These are phyloP conservation scores for Syncephalastrum racemosum DNA, from an alignment of 371 early-diverging fungal species.

Conservation along the genomic window DNA sequence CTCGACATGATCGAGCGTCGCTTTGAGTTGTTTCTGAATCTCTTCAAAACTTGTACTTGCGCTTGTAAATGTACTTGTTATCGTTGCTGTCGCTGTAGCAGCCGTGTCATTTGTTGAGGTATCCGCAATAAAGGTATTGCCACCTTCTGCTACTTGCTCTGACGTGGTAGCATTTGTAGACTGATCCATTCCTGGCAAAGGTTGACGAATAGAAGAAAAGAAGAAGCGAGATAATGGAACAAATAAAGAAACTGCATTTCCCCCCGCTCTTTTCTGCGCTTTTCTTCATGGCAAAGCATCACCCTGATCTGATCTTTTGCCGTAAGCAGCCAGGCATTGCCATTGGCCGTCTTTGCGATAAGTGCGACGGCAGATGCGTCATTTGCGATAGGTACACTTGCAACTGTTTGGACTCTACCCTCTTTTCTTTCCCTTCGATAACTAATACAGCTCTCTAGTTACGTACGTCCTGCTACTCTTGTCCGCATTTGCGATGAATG, in stretches of 20 bases:
- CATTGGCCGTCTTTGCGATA: constrained; percentile 94
- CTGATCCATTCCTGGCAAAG: no score
- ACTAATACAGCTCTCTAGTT: constrained; percentile 28
- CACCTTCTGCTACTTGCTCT: no score
- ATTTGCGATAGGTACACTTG: constrained; percentile 86
- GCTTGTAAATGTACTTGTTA: constrained; percentile 3
- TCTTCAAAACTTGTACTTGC: constrained; percentile 54
- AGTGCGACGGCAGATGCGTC: constrained; percentile 93
- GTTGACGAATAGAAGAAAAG: no score
- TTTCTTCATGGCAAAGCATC: constrained; percentile 77
- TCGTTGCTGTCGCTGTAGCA: constrained; percentile 8
- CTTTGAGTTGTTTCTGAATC: constrained; percentile 71
- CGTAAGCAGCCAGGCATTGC: constrained; percentile 95
- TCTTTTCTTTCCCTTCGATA: not conserved
- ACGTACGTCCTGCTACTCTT: constrained; percentile 85
- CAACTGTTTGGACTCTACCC: not conserved
- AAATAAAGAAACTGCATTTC: no score
- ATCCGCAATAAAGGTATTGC: no score
- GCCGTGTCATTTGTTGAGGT: no score
- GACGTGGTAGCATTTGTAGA: no score
- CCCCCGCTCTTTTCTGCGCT: no score
- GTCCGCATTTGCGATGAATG: constrained; percentile 97
- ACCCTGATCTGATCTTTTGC: constrained; percentile 95
- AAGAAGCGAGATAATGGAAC: no score
- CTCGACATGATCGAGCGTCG: constrained; percentile 68